Percentiles rank a stretch among this genome's conserved stretches.
phyloP scores from a whole-genome alignment of 176 grass and related monocot species.

The Tuctoria greenei region DNA sequence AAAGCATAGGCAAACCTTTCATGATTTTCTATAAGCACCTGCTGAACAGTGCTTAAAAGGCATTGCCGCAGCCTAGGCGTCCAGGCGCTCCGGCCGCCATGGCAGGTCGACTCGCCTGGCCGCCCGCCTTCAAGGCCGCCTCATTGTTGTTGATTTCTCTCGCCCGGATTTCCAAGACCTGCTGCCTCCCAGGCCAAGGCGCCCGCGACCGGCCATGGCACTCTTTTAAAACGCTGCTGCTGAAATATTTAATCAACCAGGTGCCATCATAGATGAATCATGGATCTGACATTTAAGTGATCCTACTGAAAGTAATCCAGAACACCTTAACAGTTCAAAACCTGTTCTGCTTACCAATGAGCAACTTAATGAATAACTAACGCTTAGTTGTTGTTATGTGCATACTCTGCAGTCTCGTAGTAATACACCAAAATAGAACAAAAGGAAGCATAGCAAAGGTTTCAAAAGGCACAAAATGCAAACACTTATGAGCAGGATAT shows the following conservation, averaged over 20 bases:
- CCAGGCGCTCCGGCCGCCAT: too few species aligned
- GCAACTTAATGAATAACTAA: background rate
- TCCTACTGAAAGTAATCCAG: background rate
- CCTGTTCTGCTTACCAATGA: background rate
- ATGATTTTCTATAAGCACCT: background rate
- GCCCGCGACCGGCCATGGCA: too few species aligned
- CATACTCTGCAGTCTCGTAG: background rate
- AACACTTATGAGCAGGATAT: background rate
- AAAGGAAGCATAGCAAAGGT: constrained; percentile 6
- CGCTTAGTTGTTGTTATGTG: background rate
- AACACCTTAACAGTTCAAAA: background rate
- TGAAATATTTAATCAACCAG: background rate
- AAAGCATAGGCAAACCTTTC: background rate
- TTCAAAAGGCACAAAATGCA: constrained; percentile 1
- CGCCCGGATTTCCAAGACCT: too few species aligned
- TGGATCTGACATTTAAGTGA: background rate
- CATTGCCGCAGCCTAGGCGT: too few species aligned
- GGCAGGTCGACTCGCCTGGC: too few species aligned
- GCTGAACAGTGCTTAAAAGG: too few species aligned
- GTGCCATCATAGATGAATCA: background rate
- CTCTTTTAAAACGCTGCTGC: too few species aligned
- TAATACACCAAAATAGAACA: constrained; percentile 20
- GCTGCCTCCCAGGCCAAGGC: too few species aligned
- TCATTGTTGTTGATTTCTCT: too few species aligned
- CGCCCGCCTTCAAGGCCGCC: too few species aligned